A percentile compares a stretch with the other conserved stretches of the same genome.
These are phyloP conservation scores for Fusarium sterilihyphosum DNA, from an alignment of 2,329 filamentous ascomycete species.

Conservation along the genomic window DNA sequence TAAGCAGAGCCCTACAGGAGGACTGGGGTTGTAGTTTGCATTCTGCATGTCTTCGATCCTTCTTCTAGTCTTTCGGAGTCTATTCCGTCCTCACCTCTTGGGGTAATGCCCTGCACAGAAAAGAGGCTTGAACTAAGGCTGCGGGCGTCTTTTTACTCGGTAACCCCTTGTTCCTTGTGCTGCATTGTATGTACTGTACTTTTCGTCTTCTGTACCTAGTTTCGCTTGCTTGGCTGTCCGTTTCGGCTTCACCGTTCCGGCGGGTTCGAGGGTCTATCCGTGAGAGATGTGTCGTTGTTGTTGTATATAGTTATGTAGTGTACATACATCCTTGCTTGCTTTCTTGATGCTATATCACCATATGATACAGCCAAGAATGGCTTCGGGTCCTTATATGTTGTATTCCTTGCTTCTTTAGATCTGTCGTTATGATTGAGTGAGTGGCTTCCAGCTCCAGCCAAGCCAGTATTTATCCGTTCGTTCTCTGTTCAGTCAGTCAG, in stretches of 20 bases:
- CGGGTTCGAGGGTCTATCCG: conserved; percentile 1
- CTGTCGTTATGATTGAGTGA: not conserved
- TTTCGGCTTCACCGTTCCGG: conserved; percentile 35
- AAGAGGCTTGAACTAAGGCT: conserved; percentile 20
- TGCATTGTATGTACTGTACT: not conserved
- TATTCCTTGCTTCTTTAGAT: not conserved
- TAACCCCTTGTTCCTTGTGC: not conserved
- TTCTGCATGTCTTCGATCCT: conserved; percentile 1
- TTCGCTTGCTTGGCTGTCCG: conserved; percentile 1
- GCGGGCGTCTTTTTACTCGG: conserved; percentile 1
- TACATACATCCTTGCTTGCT: not conserved
- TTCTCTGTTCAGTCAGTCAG: not conserved
- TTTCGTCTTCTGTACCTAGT: not conserved
- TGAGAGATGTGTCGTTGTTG: not conserved
- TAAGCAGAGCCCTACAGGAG: not conserved
- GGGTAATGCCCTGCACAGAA: not conserved
- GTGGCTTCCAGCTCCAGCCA: not conserved
- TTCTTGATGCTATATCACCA: not conserved
- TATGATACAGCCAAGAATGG: conserved; percentile 1
- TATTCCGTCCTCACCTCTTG: conserved; percentile 23
- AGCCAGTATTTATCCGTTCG: not conserved
- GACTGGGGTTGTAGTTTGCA: not conserved
- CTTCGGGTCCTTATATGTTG: conserved; percentile 14
- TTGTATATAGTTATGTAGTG: not conserved
- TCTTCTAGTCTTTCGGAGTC: conserved; percentile 16